Evolutionary conservation across 805 yeast species (phyloP).

Genomic region (Kodamaea hsintzibuensis): DNA sequence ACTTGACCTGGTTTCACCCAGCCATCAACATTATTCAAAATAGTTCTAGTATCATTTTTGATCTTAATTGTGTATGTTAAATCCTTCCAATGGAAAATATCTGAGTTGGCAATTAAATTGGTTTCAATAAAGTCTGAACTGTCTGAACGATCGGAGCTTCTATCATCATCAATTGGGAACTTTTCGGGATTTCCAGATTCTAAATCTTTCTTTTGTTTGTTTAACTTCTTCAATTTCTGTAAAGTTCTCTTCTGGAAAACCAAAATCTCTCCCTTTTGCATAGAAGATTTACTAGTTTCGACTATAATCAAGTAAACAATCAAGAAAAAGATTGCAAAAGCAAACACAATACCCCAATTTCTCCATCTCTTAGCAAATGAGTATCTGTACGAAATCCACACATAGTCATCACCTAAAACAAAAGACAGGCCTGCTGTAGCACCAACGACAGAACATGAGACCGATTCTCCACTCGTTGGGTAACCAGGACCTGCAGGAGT

Average conservation of each 20-base stretch:
- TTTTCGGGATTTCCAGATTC: constrained; percentile 16
- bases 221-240: constrained; percentile 35
- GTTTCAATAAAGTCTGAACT: constrained; percentile 6
- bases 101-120: constrained; percentile 13
- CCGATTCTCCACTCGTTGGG: constrained; percentile 12
- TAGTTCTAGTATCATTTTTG: constrained; percentile 22
- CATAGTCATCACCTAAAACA: constrained; percentile 28
- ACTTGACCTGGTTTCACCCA: constrained; percentile 50
- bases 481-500: constrained; percentile 47
- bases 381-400: constrained; percentile 46
- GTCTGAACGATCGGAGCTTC: not conserved
- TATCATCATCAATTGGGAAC: constrained; percentile 2
- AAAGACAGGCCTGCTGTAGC: constrained; percentile 18
- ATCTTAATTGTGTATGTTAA: constrained; percentile 22
- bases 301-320: constrained; percentile 50
- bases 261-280: constrained; percentile 36
- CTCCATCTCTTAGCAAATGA: constrained; percentile 48
- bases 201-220: constrained; percentile 13
- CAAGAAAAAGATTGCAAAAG: constrained; percentile 55
- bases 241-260: constrained; percentile 56
- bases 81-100: constrained; percentile 23
- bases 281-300: constrained; percentile 42
- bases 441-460: constrained; percentile 24
- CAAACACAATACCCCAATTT: constrained; percentile 61
- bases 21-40: constrained; percentile 34